Conservation (phyloP, 2,329 filamentous ascomycete genomes). For the Reticulascus tulasneorum region DNA sequence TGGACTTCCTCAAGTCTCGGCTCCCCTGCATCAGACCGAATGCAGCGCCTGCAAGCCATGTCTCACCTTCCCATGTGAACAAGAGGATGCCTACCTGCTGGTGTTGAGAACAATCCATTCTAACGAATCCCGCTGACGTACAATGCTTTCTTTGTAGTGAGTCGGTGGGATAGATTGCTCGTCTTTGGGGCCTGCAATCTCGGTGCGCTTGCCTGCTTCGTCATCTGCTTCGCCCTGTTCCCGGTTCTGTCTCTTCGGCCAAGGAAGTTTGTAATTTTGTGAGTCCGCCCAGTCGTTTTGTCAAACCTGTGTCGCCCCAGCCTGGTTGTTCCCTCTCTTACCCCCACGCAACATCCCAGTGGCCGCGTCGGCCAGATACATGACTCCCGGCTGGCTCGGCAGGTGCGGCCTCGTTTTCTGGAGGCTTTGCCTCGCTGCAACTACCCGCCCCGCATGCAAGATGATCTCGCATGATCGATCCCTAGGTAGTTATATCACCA, state of each 20-base stretch:
- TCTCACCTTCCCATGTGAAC: conserved; percentile 32
- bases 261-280: conserved; percentile 95
- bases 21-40: conserved; percentile 43
- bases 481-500: conserved; percentile 2
- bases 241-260: conserved; percentile 76
- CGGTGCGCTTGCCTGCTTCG: conserved; percentile 85
- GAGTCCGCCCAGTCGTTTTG: conserved; percentile 47
- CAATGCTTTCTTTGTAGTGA: conserved; percentile 61
- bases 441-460: conserved; percentile 29
- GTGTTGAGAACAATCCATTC: conserved; percentile 18
- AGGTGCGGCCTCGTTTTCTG: conserved; percentile 3
- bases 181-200: conserved; percentile 90
- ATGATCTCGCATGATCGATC: conserved; percentile 20
- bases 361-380: conserved; percentile 9
- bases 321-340: background rate
- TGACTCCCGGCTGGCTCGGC: background rate
- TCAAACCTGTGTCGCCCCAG: conserved; percentile 1
- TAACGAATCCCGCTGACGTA: conserved; percentile 24
- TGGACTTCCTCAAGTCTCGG: conserved; percentile 20
- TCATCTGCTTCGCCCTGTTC: conserved; percentile 87
- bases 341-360: background rate
- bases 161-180: conserved; percentile 92
- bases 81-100: conserved; percentile 5
- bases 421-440: conserved; percentile 22
- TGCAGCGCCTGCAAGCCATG: conserved; percentile 34